phyloP scores from a whole-genome alignment of 441 rosid genomes.

The Capsella rubella region DNA sequence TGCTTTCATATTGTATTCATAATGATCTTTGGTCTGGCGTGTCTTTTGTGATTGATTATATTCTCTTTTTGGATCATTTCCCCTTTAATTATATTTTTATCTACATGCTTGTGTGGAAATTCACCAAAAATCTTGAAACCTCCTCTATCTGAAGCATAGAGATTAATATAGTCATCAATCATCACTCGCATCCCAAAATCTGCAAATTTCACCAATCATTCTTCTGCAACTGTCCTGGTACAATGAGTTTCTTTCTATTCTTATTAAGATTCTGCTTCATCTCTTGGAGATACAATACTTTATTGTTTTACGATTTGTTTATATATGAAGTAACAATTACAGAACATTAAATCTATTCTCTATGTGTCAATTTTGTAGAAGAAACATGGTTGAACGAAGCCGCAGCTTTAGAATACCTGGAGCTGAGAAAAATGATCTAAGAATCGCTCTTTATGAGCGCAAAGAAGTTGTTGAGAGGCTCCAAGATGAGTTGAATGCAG shows the following conservation, averaged over 20 bases:
- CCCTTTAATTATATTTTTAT: neutral
- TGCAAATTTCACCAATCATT: slow-evolving; percentile 22
- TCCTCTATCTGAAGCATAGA: slow-evolving; percentile 21
- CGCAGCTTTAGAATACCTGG: slow-evolving; percentile 44
- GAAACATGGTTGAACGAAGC: slow-evolving; percentile 47
- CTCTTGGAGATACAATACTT: neutral
- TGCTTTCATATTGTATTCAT: slow-evolving; percentile 18
- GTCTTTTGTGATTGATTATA: slow-evolving; percentile 33
- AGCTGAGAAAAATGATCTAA: slow-evolving; percentile 46
- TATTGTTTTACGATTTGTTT: neutral
- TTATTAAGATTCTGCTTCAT: slow-evolving; percentile 22
- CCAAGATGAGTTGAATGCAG: slow-evolving; percentile 61
- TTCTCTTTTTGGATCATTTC: slow-evolving; percentile 26
- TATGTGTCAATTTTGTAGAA: slow-evolving; percentile 30
- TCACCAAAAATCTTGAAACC: slow-evolving; percentile 1
- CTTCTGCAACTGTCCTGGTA: slow-evolving; percentile 26
- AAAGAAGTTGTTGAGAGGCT: slow-evolving; percentile 72
- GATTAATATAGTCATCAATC: neutral
- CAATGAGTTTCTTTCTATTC: neutral
- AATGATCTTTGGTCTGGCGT: slow-evolving; percentile 35
- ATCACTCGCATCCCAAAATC: slow-evolving; percentile 16
- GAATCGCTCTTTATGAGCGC: slow-evolving; percentile 60
- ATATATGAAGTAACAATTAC: neutral
- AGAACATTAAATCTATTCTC: slow-evolving; percentile 8
- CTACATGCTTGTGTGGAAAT: neutral